Evolutionary conservation across 441 rosid genomes (phyloP), one percentile per base, ranked within the genome.

Genomic region (Sinapis alba): DNA sequence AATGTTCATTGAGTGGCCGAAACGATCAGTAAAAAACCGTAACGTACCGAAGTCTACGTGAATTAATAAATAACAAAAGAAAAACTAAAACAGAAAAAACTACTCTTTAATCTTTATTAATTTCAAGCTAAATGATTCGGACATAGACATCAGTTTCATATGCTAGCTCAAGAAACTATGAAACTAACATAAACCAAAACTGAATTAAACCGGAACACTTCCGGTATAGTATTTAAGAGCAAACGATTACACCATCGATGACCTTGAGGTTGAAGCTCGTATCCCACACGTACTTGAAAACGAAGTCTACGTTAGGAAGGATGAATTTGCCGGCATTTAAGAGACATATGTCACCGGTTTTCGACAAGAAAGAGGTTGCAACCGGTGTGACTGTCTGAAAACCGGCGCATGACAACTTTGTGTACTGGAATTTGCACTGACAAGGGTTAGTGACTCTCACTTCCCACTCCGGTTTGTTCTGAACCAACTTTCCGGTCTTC

Each of bases 401-500:
- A 26, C 71, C 66, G 18, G 3, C 36, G 41, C 78, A 74, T n/a
- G 13, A 28, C 36, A 75, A 21, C 12, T 5, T 11, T 32, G 21
- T 3, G 32, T 32, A 6, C 5, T 15, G 28, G 8, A 67, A 23
- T 12, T 23, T 36, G 28, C 73, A 68, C 3, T 0, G 6, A 24
- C 78, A 75, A 18, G 73, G 60, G 62, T 75, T 60, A 10, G 2
- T 24, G 15, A 65, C 50, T 27, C 19, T 73, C 60, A 73, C 66
- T 73, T 57, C 64, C 72, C 77, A 73, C 50, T 73, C 72, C 11
- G 69, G 65, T 65, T 65, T 73, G 45, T 63, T 58, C 56, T 73
- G 13, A 5, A 63, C 16, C 66, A 65, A 3, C 41, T 45, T 65
- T 2, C 77, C 77, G 10, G 77, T 73, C 34, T 38, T 65, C 12